These are phyloP conservation scores for Saturnispora hagleri DNA, from an alignment of 805 yeast species.

Conservation along the genomic window DNA sequence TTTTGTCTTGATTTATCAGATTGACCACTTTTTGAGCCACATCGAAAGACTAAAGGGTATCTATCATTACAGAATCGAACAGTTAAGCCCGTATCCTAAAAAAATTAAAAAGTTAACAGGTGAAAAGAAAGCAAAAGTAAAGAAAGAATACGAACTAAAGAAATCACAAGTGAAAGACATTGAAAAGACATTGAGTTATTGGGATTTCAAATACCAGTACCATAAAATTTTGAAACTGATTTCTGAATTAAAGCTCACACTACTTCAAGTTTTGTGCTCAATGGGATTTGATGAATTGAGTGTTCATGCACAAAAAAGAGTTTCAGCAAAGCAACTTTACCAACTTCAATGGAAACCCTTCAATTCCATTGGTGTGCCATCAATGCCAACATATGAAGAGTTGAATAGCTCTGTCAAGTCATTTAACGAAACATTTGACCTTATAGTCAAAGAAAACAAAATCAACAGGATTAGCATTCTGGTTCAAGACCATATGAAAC, in stretches of 20 bases:
- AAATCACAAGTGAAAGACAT: conserved; percentile 12
- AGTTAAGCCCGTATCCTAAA: conserved; percentile 16
- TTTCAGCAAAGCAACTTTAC: conserved; percentile 32
- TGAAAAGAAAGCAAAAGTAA: conserved; percentile 19
- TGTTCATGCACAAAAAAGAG: conserved; percentile 15
- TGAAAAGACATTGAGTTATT: conserved; percentile 10
- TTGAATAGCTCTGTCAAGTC: conserved; percentile 18
- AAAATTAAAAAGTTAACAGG: conserved; percentile 21
- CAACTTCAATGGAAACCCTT: conserved; percentile 69
- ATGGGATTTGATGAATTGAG: conserved; percentile 23
- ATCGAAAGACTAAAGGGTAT: conserved; percentile 15
- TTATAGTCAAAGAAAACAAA: conserved; percentile 11
- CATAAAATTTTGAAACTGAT: conserved; percentile 12
- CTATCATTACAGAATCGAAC: conserved; percentile 16
- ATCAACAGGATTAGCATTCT: conserved; percentile 12
- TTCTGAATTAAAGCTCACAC: conserved; percentile 17
- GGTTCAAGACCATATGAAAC: neutral
- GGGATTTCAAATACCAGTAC: conserved; percentile 11
- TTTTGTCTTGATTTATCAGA: conserved; percentile 3
- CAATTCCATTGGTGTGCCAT: conserved; percentile 72
- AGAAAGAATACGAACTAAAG: conserved; percentile 17
- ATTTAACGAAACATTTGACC: conserved; percentile 12
- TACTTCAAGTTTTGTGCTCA: conserved; percentile 19
- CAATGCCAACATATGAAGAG: conserved; percentile 42
- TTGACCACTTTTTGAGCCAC: conserved; percentile 19